Base-by-base conservation (phyloP, 2,329 filamentous ascomycete species). In the Monascus ruber region DNA sequence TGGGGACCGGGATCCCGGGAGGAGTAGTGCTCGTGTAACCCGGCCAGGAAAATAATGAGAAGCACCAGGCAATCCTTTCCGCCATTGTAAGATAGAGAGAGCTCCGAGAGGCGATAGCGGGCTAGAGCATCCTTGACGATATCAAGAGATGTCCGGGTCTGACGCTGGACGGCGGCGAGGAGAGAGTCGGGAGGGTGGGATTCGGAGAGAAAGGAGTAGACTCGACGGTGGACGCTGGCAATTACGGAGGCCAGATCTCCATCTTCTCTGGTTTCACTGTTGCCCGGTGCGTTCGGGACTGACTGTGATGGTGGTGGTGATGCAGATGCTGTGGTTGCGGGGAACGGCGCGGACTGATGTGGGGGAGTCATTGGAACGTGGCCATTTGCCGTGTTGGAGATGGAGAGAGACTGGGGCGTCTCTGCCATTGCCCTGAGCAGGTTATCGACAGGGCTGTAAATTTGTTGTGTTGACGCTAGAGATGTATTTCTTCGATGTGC, bases 61-160 rank as follows among this genome's bases (percentile, higher is more conserved):
- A 96, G 78, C 38, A 96, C 88, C 11, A 96, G 81, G 55, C 89
- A 96, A 71, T 96, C 91, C 63, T 98, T 98, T 44, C 91, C 91
- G 56, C 91, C 91, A 54, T 98, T 98, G 66, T 95, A 98, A 41
- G 89, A 94, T 47, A 96, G 72, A 4, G 88, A 86, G 44, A 96
- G 73, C 57, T 93, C 75, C 42, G 81, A 73, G 45, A 83, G 74
- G 80, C 74, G 74, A 62, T 94, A 96, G 55, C 72, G 73, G 46
- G 76, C 64, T 54, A 95, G 68, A 9, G 88, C 85, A 52, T 85
- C 75, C 44, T 77, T 74, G 42, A 95, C 78, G 24, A 94, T 79
- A 24, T 64, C 71, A 53, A 94, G 71, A 24, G 86, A 81, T 38
- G 76, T 69, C 44, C 77, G 74, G 34, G 84, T 83, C 68, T 91